These are phyloP conservation scores for Thermochaetoides thermophila DNA, from an alignment of 495 filamentous ascomycete species.

Conservation along the genomic window DNA sequence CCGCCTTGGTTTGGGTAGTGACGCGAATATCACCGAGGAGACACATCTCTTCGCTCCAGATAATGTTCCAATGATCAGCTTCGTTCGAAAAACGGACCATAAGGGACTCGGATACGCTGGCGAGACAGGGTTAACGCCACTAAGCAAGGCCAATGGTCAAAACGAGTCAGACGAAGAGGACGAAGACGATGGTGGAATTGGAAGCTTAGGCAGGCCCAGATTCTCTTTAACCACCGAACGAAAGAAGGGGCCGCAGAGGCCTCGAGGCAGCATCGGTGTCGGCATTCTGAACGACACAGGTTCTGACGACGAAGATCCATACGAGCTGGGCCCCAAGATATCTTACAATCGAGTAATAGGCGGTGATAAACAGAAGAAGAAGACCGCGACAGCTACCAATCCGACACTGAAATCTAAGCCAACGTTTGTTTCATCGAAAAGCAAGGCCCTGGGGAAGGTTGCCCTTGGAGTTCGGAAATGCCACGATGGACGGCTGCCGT, in stretches of 20 bases:
- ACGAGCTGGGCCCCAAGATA: constrained; percentile 79
- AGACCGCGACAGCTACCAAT: constrained; percentile 38
- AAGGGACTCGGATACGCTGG: constrained; percentile 73
- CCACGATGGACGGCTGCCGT: constrained; percentile 72
- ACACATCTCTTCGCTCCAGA: constrained; percentile 81
- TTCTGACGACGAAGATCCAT: constrained; percentile 95
- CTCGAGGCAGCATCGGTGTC: constrained; percentile 62
- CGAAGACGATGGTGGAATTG: constrained; percentile 32
- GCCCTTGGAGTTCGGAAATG: constrained; percentile 56
- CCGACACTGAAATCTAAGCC: constrained; percentile 54
- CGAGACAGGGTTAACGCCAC: constrained; percentile 39
- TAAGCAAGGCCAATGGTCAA: constrained; percentile 6
- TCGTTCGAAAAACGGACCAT: constrained; percentile 59
- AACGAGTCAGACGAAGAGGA: constrained; percentile 12
- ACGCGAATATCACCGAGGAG: constrained; percentile 27
- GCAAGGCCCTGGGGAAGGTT: constrained; percentile 40
- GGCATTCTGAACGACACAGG: constrained; percentile 88
- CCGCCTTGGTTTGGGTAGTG: constrained; percentile 41
- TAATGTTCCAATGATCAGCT: constrained; percentile 61
- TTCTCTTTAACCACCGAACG: constrained; percentile 12
- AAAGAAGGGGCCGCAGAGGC: constrained; percentile 34
- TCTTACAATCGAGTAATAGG: constrained; percentile 80
- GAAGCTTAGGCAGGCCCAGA: constrained; percentile 20
- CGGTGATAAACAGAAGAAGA: constrained; percentile 75
- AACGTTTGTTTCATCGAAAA: constrained; percentile 61